Conservation (phyloP, 495 filamentous ascomycete genomes). For the Xylaria telfairii region DNA sequence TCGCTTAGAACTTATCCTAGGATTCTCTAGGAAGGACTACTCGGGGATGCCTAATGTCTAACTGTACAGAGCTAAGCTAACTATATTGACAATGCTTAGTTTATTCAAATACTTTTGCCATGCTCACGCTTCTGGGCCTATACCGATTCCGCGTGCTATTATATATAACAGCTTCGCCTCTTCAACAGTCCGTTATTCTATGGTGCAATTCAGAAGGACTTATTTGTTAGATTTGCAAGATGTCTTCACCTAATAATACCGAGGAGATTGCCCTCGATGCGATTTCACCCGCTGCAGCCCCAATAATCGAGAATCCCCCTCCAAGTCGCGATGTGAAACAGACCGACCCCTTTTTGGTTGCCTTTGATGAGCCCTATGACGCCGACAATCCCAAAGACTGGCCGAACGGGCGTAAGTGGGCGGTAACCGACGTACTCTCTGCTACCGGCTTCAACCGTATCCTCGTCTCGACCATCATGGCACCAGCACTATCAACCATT, state of each 20-base stretch:
- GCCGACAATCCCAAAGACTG: constrained; percentile 67
- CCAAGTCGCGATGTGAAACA: constrained; percentile 4
- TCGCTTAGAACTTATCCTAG: background rate
- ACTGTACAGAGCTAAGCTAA: background rate
- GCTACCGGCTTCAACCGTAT: constrained; percentile 68
- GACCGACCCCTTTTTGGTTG: constrained; percentile 13
- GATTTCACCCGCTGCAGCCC: background rate
- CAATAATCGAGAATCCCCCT: background rate
- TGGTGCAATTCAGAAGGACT: background rate
- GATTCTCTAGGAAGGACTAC: background rate
- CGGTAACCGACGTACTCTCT: constrained; percentile 55
- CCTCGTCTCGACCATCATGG: constrained; percentile 71
- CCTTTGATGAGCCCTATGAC: constrained; percentile 41
- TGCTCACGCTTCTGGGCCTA: background rate
- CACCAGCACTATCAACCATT: constrained; percentile 64
- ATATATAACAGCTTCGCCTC: background rate
- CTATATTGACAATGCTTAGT: background rate
- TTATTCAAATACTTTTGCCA: background rate
- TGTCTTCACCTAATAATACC: background rate
- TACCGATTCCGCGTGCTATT: background rate
- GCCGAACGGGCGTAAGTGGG: constrained; percentile 65
- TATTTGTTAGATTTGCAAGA: background rate
- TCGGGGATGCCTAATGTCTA: background rate
- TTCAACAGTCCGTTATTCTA: background rate
- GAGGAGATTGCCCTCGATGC: constrained; percentile 9